phyloP scores from a whole-genome alignment of 768 basidiomycete genomes.

The Sporobolomyces roseus region DNA sequence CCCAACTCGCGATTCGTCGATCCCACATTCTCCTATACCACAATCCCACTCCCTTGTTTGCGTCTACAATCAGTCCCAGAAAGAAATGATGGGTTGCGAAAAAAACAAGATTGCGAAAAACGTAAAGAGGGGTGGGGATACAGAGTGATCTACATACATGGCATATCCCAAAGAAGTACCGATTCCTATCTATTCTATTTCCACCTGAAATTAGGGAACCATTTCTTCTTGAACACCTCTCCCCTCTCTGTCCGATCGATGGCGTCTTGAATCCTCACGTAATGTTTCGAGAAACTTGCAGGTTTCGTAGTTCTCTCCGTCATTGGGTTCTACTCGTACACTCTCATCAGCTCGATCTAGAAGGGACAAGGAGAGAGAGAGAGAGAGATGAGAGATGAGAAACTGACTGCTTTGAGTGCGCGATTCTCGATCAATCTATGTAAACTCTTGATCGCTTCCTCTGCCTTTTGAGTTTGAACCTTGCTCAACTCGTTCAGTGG shows the following conservation, averaged over 20 bases:
- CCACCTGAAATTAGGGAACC: constrained; percentile 32
- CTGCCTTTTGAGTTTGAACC: constrained; percentile 13
- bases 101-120: too few species aligned
- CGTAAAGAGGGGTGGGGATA: too few species aligned
- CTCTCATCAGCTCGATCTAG: background rate
- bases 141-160: too few species aligned
- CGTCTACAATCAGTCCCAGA: too few species aligned
- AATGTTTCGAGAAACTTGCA: constrained; percentile 35
- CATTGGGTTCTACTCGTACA: constrained; percentile 12
- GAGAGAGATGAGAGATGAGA: too few species aligned
- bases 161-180: too few species aligned
- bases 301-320: constrained; percentile 28
- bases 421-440: constrained; percentile 14
- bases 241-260: constrained; percentile 14
- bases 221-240: constrained; percentile 24
- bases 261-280: constrained; percentile 25
- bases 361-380: background rate
- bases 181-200: too few species aligned
- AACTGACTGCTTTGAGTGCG: constrained; percentile 18
- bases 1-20: too few species aligned
- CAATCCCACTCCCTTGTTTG: too few species aligned
- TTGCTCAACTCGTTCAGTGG: constrained; percentile 1
- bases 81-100: too few species aligned
- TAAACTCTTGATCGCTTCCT: constrained; percentile 4
- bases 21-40: too few species aligned